These are phyloP conservation scores for Psilocybe sp. DNA, from an alignment of 768 basidiomycete species.

Conservation along the genomic window DNA sequence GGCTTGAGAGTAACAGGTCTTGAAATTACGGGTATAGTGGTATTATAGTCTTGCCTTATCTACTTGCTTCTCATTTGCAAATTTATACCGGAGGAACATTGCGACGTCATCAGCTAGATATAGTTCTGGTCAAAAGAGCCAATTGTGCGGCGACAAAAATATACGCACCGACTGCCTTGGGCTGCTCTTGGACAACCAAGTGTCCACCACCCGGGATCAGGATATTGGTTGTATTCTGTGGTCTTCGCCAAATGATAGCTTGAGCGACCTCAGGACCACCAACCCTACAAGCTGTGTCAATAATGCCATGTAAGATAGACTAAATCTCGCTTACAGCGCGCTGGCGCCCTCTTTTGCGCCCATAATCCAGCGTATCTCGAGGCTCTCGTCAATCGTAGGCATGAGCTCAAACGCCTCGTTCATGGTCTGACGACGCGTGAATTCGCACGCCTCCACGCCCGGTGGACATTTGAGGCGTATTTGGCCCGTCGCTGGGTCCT, in stretches of 20 bases:
- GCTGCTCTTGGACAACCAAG: conserved; percentile 10
- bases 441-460: conserved; percentile 22
- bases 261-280: conserved; percentile 18
- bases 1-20: conserved; percentile 23
- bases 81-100: not conserved
- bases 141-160: too few relatives aligned
- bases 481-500: conserved; percentile 16
- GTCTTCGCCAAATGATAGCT: conserved; percentile 20
- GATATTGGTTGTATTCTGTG: conserved; percentile 22
- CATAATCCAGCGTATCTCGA: conserved; percentile 25
- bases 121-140: too few relatives aligned
- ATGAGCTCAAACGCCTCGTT: conserved; percentile 25
- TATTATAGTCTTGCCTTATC: too few relatives aligned
- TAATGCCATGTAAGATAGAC: not conserved
- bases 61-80: not conserved
- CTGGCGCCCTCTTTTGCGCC: conserved; percentile 22
- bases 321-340: conserved; percentile 11
- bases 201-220: conserved; percentile 22
- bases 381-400: conserved; percentile 20
- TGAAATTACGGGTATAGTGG: not conserved
- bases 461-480: conserved; percentile 21
- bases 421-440: conserved; percentile 18
- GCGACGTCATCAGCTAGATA: too few relatives aligned
- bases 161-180: too few relatives aligned
- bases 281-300: conserved; percentile 13